Conservation (phyloP, 352 stramenopile species). For the Pythium volutum region DNA sequence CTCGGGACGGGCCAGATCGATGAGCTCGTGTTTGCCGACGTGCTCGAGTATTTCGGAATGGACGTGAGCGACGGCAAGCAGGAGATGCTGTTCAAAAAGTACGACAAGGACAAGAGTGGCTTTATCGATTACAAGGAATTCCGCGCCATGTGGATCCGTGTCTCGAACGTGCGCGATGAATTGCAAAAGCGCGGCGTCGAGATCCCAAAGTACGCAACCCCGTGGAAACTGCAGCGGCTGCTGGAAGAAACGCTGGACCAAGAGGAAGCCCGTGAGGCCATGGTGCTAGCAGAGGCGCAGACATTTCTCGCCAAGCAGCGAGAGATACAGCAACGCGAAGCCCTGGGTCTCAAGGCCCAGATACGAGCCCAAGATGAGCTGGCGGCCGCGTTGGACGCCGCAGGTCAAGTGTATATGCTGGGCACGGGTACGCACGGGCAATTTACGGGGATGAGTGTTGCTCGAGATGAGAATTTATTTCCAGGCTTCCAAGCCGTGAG, state of each 20-base stretch:
- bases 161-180: slow-evolving; percentile 79
- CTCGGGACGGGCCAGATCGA: slow-evolving; percentile 89
- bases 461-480: slow-evolving; percentile 53
- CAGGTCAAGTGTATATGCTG: slow-evolving; percentile 92
- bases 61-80: slow-evolving; percentile 88
- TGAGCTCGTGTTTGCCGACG: slow-evolving; percentile 91
- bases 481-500: slow-evolving; percentile 62
- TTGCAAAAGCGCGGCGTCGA: slow-evolving; percentile 86
- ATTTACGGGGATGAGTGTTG: slow-evolving; percentile 62
- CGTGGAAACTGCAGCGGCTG: slow-evolving; percentile 75
- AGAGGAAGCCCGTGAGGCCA: slow-evolving; percentile 85
- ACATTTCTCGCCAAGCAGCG: slow-evolving; percentile 74
- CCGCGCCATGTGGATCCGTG: slow-evolving; percentile 87
- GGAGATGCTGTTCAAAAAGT: slow-evolving; percentile 91
- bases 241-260: slow-evolving; percentile 88
- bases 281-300: slow-evolving; percentile 74
- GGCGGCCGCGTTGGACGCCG: slow-evolving; percentile 82
- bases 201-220: slow-evolving; percentile 85
- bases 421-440: slow-evolving; percentile 80
- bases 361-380: slow-evolving; percentile 83
- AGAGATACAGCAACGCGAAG: slow-evolving; percentile 51
- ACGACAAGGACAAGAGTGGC: slow-evolving; percentile 89
- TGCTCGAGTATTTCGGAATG: slow-evolving; percentile 93
- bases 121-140: slow-evolving; percentile 95
- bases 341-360: slow-evolving; percentile 46